Percentiles rank a stretch among this genome's conserved stretches.
Evolutionary conservation across 306 rosid species (phyloP).

Genomic region (Purshia tridentata): DNA sequence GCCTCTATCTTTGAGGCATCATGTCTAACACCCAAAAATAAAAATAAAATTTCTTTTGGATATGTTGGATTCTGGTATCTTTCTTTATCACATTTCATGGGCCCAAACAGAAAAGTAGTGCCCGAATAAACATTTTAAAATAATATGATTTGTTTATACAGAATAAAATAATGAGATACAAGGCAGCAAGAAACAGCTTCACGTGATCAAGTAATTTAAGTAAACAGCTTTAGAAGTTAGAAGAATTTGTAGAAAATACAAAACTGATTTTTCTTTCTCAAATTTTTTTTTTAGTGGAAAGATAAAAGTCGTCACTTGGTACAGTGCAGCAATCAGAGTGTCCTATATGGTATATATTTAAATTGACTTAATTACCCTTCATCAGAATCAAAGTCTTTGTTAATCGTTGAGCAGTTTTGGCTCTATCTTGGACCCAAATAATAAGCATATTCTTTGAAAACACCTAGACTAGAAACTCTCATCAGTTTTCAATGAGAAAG

Average conservation of each 20-base stretch:
- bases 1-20: conserved; percentile 5
- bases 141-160: neutral
- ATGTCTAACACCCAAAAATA: neutral
- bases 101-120: conserved; percentile 14
- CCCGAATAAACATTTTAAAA: neutral
- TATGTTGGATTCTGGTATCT: conserved; percentile 9
- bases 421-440: neutral
- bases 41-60: neutral
- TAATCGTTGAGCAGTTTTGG: conserved; percentile 5
- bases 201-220: conserved; percentile 38
- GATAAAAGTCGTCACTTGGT: neutral
- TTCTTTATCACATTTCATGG: conserved; percentile 9
- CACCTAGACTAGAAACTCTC: neutral
- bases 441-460: neutral
- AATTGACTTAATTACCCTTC: conserved; percentile 11
- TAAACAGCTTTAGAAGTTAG: neutral
- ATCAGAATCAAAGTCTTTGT: neutral
- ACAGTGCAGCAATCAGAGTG: neutral
- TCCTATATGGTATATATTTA: neutral
- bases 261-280: neutral
- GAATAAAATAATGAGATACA: conserved; percentile 2
- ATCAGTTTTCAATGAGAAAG: neutral
- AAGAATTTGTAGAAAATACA: conserved; percentile 2
- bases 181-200: conserved; percentile 49
- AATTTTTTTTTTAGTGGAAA: neutral